Evolutionary conservation across 345 rosid genomes (phyloP).

Genomic region (Lepidium aucheri): DNA sequence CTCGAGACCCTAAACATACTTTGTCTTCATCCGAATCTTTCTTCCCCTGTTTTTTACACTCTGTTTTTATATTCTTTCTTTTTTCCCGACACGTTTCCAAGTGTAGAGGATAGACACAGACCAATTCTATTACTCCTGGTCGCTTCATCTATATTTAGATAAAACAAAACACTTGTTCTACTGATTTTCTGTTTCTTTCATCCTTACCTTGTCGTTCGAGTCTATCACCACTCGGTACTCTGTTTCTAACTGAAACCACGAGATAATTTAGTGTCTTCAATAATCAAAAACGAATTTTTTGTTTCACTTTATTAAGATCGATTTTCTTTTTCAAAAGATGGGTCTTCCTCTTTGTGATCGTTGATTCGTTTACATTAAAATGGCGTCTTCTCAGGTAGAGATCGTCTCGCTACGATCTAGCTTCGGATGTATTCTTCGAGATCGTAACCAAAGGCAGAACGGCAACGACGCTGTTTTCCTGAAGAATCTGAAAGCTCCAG

Average conservation of each 20-base stretch:
- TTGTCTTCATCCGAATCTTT: conserved; percentile 1
- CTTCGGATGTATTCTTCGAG: conserved; percentile 52
- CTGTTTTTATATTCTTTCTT: conserved; percentile 7
- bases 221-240: conserved; percentile 16
- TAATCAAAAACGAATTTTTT: not conserved
- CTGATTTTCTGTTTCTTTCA: conserved; percentile 11
- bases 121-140: not conserved
- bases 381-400: conserved; percentile 66
- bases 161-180: conserved; percentile 11
- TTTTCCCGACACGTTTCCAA: conserved; percentile 17
- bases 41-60: not conserved
- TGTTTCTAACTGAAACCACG: conserved; percentile 14
- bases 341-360: not conserved
- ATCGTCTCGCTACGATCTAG: conserved; percentile 42
- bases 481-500: conserved; percentile 42
- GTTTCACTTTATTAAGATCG: not conserved
- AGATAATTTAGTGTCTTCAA: conserved; percentile 8
- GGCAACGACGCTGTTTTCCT: conserved; percentile 26
- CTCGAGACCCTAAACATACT: conserved; percentile 5
- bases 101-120: conserved; percentile 13
- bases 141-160: not conserved
- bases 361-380: not conserved
- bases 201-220: not conserved
- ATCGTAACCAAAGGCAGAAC: conserved; percentile 30
- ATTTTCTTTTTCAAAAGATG: conserved; percentile 2